A percentile compares a stretch with the other conserved stretches of the same genome.
Conservation (phyloP, 345 rosid species). For the Melaleuca alternifolia region DNA sequence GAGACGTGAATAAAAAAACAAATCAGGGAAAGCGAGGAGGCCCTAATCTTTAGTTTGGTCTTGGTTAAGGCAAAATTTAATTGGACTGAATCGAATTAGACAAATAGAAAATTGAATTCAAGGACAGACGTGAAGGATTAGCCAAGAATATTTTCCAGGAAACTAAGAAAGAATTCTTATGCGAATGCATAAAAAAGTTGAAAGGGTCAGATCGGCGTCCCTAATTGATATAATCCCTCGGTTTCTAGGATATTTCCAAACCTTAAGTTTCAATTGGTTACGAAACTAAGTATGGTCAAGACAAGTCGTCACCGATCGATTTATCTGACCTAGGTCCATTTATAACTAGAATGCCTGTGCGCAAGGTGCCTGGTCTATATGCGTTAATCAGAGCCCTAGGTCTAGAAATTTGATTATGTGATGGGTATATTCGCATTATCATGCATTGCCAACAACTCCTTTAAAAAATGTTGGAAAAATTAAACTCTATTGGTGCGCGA, state of each 20-base stretch:
- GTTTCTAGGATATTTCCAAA: not conserved
- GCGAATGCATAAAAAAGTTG: not conserved
- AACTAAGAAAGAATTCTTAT: not conserved
- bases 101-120: not conserved
- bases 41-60: not conserved
- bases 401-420: not conserved
- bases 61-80: not conserved
- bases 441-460: not conserved
- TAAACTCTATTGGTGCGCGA: fast-evolving
- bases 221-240: not conserved
- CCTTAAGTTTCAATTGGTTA: not conserved
- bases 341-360: not conserved
- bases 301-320: not conserved
- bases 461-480: not conserved
- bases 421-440: not conserved
- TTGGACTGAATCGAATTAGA: not conserved
- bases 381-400: not conserved
- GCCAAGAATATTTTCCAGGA: not conserved
- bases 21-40: not conserved
- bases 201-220: not conserved
- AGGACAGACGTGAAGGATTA: not conserved
- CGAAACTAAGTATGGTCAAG: not conserved
- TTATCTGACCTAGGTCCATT: not conserved
- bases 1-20: not conserved
- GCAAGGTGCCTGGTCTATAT: not conserved